Percentiles rank a stretch among this genome's conserved stretches.
These are phyloP conservation scores for Botrytis porri DNA, from an alignment of 2,329 filamentous ascomycete genomes.

Conservation along the genomic window DNA sequence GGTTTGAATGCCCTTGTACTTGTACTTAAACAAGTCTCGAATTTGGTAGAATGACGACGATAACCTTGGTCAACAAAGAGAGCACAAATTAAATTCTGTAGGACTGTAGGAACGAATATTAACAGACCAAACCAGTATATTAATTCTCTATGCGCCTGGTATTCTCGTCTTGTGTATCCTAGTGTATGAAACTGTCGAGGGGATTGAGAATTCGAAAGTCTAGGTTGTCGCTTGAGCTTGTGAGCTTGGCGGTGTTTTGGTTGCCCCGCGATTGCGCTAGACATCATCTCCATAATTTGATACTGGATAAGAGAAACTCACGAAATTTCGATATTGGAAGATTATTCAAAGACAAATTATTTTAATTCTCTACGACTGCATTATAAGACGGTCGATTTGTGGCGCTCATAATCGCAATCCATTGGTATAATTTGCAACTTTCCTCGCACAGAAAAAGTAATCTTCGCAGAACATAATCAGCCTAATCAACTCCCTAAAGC, in stretches of 20 bases:
- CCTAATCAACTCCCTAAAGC: background rate
- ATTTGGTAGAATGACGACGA: background rate
- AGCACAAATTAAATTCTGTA: background rate
- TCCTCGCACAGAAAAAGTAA: background rate
- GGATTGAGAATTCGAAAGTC: slow-evolving; percentile 21
- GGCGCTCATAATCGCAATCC: background rate
- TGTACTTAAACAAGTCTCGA: slow-evolving; percentile 2
- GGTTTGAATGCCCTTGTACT: background rate
- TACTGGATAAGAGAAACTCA: slow-evolving; percentile 17
- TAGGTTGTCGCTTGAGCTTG: slow-evolving; percentile 24
- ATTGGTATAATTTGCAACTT: background rate
- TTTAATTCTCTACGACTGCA: background rate
- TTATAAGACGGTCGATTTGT: background rate
- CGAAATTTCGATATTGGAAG: background rate
- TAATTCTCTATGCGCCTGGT: background rate
- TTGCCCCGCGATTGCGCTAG: slow-evolving; percentile 33
- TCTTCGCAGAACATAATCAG: background rate
- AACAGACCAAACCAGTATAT: background rate
- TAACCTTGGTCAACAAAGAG: background rate
- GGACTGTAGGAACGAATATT: background rate
- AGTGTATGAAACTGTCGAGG: slow-evolving; percentile 1
- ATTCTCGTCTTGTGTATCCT: background rate
- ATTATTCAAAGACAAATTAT: background rate
- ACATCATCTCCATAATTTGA: slow-evolving; percentile 24
- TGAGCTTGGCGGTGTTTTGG: slow-evolving; percentile 12